Percentiles rank a stretch among this genome's conserved stretches.
Evolutionary conservation across 441 rosid species (phyloP).

Genomic region (Erodium texanum): DNA sequence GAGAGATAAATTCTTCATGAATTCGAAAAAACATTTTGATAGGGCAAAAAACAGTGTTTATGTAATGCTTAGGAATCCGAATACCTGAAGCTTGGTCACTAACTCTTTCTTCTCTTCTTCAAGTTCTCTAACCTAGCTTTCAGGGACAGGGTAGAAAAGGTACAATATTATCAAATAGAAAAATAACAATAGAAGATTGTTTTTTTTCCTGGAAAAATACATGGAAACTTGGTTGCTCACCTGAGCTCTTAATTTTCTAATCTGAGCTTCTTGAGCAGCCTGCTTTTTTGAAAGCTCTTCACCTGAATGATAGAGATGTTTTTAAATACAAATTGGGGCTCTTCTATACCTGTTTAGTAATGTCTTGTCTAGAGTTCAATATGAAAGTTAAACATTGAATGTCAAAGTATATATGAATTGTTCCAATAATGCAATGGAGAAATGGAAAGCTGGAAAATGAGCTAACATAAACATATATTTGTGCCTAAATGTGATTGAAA

Average conservation of each 20-base stretch:
- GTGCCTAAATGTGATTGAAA: background rate
- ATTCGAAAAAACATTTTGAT: background rate
- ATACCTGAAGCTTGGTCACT: conserved; percentile 88
- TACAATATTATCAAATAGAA: conserved; percentile 1
- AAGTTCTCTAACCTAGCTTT: conserved; percentile 67
- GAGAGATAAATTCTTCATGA: background rate
- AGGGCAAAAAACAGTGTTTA: background rate
- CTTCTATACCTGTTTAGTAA: background rate
- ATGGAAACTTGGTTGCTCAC: conserved; percentile 27
- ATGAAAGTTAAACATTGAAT: background rate
- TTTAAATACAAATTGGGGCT: background rate
- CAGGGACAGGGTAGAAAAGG: conserved; percentile 21
- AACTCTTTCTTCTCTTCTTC: conserved; percentile 99
- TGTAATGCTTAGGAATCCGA: conserved; percentile 17
- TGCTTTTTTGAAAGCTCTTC: conserved; percentile 98
- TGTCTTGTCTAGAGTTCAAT: background rate
- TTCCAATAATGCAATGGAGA: background rate
- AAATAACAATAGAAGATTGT: background rate
- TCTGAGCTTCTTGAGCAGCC: conserved; percentile 89
- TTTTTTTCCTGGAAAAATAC: background rate
- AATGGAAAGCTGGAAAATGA: background rate
- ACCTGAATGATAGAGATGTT: conserved; percentile 38
- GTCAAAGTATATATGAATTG: background rate
- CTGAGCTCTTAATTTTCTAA: conserved; percentile 96
- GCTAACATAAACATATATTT: background rate